Evolutionary conservation across 2,329 filamentous ascomycete species (phyloP), one percentile per base, ranked within the genome.

Genomic region (Fusarium sarcochroum): DNA sequence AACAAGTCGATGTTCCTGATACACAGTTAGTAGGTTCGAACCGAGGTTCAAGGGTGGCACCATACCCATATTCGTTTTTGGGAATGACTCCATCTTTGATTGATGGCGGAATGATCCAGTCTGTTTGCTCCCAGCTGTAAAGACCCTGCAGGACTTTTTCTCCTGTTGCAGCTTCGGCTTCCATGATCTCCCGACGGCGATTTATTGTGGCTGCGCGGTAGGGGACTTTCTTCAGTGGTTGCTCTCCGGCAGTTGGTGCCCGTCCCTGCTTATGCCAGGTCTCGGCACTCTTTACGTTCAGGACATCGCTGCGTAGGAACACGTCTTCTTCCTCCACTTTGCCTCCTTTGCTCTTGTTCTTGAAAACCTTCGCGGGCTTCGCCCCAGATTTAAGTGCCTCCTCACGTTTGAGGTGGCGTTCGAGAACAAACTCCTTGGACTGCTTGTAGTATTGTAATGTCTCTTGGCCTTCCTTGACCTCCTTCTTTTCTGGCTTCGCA

Each of bases 221-320:
- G 0, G 95, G 93, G 0, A 97, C 96, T 41, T 88, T 86, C 78
- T 99, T 99, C 62, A 98, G 80, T 0, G 96, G 93, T 48, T 89
- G 81, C 69, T 91, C 89, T 5, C 92, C 93, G 0, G 84, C 75
- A 25, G 87, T 86, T 5, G 96, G 89, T 25, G 90, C 91, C 13
- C 95, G 88, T 0, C 96, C 96, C 82, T 98, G 95, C 77, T 98
- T 98, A 77, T 98, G 96, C 96, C 96, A 99, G 2, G 93, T 97
- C 77, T 99, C 96, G 2, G 92, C 91, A 27, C 93, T 97, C 78
- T 97, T 94, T 77, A 97, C 97, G 38, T 87, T 85, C 4, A 94
- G 89, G 1, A 98, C 89, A 69, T 98, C 94, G 53, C 87, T 86
- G 34, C 95, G 90, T 1, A 86, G 86, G 76, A 89, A 98, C 0